Evolutionary conservation across 495 filamentous ascomycete genomes (phyloP).

Genomic region (Mytilinidion resinicola): DNA sequence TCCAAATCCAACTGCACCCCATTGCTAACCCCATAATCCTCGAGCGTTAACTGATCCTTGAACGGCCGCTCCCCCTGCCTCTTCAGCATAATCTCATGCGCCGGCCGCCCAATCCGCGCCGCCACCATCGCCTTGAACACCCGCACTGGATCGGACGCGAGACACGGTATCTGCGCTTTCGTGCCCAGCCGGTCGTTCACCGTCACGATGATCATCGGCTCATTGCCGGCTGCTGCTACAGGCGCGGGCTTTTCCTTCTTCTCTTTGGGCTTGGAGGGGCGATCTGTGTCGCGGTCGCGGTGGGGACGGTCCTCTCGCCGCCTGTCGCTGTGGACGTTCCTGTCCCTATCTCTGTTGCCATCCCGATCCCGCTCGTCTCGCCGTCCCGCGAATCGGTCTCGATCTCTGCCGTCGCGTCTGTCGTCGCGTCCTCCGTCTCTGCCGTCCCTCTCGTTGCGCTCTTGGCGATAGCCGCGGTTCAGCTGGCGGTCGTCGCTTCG

Average conservation of each 20-base stretch:
- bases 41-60: conserved; percentile 77
- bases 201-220: conserved; percentile 85
- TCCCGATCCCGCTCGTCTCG: conserved; percentile 7
- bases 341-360: conserved; percentile 12
- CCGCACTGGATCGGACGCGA: conserved; percentile 71
- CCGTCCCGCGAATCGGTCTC: background rate
- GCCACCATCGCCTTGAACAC: conserved; percentile 89
- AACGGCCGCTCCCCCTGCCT: conserved; percentile 86
- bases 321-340: conserved; percentile 4
- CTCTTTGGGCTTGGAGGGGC: background rate
- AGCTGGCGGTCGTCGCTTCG: background rate
- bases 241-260: conserved; percentile 22
- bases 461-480: conserved; percentile 11
- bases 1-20: conserved; percentile 82
- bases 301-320: background rate
- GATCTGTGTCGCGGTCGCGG: background rate
- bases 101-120: conserved; percentile 74
- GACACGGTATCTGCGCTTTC: conserved; percentile 81
- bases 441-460: conserved; percentile 6
- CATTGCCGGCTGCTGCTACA: conserved; percentile 37
- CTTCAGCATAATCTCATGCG: conserved; percentile 87
- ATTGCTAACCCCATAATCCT: conserved; percentile 84
- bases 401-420: background rate
- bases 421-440: background rate
- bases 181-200: conserved; percentile 90